Evolutionary conservation across 2,329 filamentous ascomycete genomes (phyloP).

Genomic region (Penicillium decumbens): DNA sequence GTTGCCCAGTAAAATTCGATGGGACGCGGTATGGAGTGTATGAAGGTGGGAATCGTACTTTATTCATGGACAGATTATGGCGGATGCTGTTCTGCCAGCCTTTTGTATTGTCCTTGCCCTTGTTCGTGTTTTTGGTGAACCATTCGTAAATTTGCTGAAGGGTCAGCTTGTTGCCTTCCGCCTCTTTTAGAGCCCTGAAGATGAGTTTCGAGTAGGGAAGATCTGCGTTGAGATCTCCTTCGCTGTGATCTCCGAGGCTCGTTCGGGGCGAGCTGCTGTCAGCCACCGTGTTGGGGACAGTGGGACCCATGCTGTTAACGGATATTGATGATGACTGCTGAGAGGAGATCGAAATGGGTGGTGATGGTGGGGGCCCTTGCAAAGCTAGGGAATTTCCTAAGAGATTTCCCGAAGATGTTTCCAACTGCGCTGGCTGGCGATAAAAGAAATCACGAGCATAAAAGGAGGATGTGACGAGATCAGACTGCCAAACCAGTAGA

Average conservation of each 20-base stretch:
- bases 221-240: constrained; percentile 39
- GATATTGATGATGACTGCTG: constrained; percentile 15
- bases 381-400: constrained; percentile 5
- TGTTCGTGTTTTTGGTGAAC: constrained; percentile 78
- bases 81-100: constrained; percentile 96
- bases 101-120: constrained; percentile 58
- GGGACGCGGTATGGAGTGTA: not conserved
- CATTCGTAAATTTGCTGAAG: constrained; percentile 86
- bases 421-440: constrained; percentile 5
- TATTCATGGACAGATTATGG: constrained; percentile 95
- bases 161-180: constrained; percentile 64
- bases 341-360: constrained; percentile 22
- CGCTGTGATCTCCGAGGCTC: constrained; percentile 15
- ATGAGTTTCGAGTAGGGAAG: constrained; percentile 80
- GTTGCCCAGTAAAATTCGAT: not conserved
- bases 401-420: constrained; percentile 6
- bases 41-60: constrained; percentile 53
- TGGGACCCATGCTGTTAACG: constrained; percentile 8
- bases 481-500: constrained; percentile 13
- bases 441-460: constrained; percentile 8
- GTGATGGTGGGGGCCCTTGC: constrained; percentile 17
- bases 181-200: constrained; percentile 66
- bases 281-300: constrained; percentile 1
- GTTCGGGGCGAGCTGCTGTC: constrained; percentile 25
- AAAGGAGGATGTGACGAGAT: constrained; percentile 1